Base-by-base conservation (phyloP, 1,284 basidiomycete genomes). In the Ustanciosporium gigantosporum region DNA sequence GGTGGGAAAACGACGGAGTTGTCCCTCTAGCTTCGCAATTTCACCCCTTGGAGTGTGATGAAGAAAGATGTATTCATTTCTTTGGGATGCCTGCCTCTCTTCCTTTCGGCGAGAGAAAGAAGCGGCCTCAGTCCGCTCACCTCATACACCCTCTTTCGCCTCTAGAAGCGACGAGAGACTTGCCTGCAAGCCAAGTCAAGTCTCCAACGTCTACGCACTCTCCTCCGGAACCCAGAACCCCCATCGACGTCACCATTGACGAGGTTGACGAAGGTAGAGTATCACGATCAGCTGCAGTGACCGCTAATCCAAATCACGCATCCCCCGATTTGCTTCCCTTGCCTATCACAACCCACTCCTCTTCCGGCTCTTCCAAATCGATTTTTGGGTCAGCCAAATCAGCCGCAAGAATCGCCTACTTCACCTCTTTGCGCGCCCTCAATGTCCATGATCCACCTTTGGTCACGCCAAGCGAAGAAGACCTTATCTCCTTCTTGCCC, bases 1-100 rank as follows among this genome's bases (percentile, higher is more conserved):
- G 66, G 66, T 62, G 53, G 48, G 41, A 42, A 8, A 69, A 69
- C 35, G 67, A 69, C 25, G 67, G 67, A 2, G 59, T 69, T 11
- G 65, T 69, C 4, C 67, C 67, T 3, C 24, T 69, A 0, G 67
- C 67, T 3, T 55, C 48, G 15, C 67, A 69, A 36, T 68, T 50
- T 21, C 67, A 69, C 25, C 67, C 67, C 6, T 36, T 61, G 24
- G 43, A 50, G 11, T 69, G 67, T 34, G n/a, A 38, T 2, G 20
- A 16, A 1, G 35, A 31, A 0, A 13, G 16, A 23, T 69, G 67
- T 24, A 9, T 19, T 16, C 65, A 69, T 23, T 50, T 41, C 13
- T 3, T n/a, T 2, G 57, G 62, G 6, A 52, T 65, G 44, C 32
- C 49, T 7, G 43, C 46, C 11, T 37, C 40, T 3, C 22, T 52